Percentiles rank a stretch among this genome's conserved stretches.
These are phyloP conservation scores for Trichodelitschia bisporula DNA, from an alignment of 495 filamentous ascomycete genomes.

Conservation along the genomic window DNA sequence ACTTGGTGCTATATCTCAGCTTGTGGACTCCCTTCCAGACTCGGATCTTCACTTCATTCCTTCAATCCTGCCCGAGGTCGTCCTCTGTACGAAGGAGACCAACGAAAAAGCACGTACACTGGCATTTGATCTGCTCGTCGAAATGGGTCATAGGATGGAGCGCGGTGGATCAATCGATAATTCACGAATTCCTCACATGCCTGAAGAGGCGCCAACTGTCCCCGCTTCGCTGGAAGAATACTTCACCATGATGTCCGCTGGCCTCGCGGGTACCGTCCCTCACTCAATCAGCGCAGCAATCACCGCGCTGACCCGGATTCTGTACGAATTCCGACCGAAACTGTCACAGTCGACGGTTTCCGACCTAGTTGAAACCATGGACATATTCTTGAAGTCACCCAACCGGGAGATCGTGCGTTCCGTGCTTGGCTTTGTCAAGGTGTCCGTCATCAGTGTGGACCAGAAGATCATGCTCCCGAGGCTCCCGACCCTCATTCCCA, in stretches of 20 bases:
- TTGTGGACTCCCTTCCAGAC: conserved; percentile 52
- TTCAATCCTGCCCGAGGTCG: conserved; percentile 69
- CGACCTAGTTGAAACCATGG: conserved; percentile 76
- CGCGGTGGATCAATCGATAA: conserved; percentile 58
- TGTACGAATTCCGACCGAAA: conserved; percentile 57
- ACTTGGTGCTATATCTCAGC: conserved; percentile 51
- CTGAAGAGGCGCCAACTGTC: conserved; percentile 47
- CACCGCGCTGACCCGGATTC: conserved; percentile 69
- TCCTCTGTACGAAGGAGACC: conserved; percentile 85
- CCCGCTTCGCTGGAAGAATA: conserved; percentile 73
- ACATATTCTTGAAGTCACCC: conserved; percentile 79
- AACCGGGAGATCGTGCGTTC: conserved; percentile 89
- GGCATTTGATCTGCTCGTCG: conserved; percentile 75
- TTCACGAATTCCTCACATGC: conserved; percentile 65
- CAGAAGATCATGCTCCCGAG: conserved; percentile 48
- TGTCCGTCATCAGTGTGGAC: conserved; percentile 67
- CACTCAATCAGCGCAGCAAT: conserved; percentile 93
- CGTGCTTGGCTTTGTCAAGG: conserved; percentile 89
- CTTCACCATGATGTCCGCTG: conserved; percentile 93
- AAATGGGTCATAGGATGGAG: conserved; percentile 60
- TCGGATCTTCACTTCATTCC: conserved; percentile 77
- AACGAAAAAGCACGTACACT: conserved; percentile 78
- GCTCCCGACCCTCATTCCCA: conserved; percentile 51
- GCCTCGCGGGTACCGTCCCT: conserved; percentile 69
- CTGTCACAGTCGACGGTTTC: conserved; percentile 32